Conservation (phyloP, 441 rosid genomes). For the Cnidoscolus chayamansa region DNA sequence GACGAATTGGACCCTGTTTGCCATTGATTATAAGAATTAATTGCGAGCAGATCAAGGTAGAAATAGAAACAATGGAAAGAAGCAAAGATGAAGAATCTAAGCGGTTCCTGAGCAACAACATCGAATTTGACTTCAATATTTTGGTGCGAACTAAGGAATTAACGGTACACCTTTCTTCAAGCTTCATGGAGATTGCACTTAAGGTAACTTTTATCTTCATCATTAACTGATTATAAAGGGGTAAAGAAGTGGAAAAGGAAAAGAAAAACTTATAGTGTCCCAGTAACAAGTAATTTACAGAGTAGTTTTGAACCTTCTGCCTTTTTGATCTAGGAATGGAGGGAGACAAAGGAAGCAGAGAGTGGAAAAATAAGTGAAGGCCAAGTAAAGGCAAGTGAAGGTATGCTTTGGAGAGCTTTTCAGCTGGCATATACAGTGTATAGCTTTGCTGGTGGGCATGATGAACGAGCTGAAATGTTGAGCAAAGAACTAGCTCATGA, state of each 20-base stretch:
- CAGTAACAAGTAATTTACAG: not conserved
- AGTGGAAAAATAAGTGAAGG: slow-evolving; percentile 11
- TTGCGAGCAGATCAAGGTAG: slow-evolving; percentile 56
- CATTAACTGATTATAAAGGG: not conserved
- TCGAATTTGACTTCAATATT: slow-evolving; percentile 64
- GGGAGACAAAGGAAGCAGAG: slow-evolving; percentile 33
- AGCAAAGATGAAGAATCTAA: slow-evolving; percentile 79
- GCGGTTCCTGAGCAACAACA: slow-evolving; percentile 59
- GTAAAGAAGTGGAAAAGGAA: not conserved
- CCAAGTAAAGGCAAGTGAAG: slow-evolving; percentile 25
- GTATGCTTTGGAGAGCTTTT: slow-evolving; percentile 53
- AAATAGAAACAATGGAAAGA: slow-evolving; percentile 59
- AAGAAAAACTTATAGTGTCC: not conserved
- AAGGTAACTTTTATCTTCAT: slow-evolving; percentile 41
- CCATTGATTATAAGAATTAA: not conserved
- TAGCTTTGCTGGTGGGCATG: slow-evolving; percentile 50
- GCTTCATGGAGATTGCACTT: slow-evolving; percentile 78
- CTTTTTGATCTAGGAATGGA: slow-evolving; percentile 31
- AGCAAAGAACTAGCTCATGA: slow-evolving; percentile 43
- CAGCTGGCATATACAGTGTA: slow-evolving; percentile 49
- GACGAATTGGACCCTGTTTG: not conserved
- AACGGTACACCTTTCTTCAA: slow-evolving; percentile 79
- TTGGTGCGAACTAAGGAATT: slow-evolving; percentile 69
- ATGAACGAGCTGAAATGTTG: slow-evolving; percentile 44
- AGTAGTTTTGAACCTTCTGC: not conserved